A percentile compares a stretch with the other conserved stretches of the same genome.
These are phyloP conservation scores for Mycena vitilis DNA, from an alignment of 768 basidiomycete genomes.

Conservation along the genomic window DNA sequence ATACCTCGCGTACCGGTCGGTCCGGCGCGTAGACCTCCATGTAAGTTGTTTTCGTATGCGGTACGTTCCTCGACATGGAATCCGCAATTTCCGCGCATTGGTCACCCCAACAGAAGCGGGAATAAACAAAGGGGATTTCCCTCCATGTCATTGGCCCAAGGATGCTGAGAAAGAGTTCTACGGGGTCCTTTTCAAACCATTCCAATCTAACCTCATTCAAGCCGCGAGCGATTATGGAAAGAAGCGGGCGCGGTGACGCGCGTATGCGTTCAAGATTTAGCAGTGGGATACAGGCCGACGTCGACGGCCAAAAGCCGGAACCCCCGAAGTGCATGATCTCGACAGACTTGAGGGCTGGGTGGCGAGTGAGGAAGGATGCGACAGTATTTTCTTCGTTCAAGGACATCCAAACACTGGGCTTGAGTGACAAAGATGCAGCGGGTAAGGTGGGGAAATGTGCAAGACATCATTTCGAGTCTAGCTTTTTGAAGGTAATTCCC, in stretches of 20 bases:
- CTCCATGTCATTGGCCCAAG: not conserved
- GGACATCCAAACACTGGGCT: not conserved
- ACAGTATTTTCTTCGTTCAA: not conserved
- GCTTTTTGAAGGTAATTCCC: not conserved
- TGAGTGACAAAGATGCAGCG: not conserved
- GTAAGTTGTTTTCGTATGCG: not conserved
- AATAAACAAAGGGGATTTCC: not conserved
- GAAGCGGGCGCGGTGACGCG: not conserved
- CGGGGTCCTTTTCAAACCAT: not conserved
- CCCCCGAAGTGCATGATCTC: not conserved
- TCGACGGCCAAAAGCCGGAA: not conserved
- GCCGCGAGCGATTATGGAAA: not conserved
- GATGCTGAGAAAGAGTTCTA: not conserved
- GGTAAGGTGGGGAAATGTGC: not conserved
- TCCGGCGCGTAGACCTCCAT: too few species aligned
- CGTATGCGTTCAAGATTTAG: not conserved
- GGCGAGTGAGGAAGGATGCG: slow-evolving; percentile 3
- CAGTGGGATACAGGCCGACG: not conserved
- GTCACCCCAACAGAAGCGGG: too few species aligned
- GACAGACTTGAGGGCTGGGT: not conserved
- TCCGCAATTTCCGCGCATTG: not conserved
- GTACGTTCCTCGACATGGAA: slow-evolving; percentile 1
- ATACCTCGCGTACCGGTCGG: too few species aligned
- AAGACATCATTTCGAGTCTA: not conserved
- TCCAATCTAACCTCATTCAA: not conserved